A percentile compares a stretch with the other conserved stretches of the same genome.
Evolutionary conservation across 1,139 yeast species (phyloP).

Genomic region (Hyphopichia khmerensis): DNA sequence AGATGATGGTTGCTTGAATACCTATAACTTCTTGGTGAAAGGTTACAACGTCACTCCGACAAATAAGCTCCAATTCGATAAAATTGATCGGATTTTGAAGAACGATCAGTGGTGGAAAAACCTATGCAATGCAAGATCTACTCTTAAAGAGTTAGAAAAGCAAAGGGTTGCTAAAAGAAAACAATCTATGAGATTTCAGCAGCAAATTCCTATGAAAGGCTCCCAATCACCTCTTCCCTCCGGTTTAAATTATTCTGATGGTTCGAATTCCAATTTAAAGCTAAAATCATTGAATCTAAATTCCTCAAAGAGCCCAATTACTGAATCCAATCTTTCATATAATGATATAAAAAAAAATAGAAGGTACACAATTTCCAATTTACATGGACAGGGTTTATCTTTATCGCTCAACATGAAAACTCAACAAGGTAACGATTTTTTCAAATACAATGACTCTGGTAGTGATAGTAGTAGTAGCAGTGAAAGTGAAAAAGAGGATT

Average conservation of each 20-base stretch:
- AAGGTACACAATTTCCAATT: slow-evolving; percentile 52
- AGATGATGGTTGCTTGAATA: slow-evolving; percentile 54
- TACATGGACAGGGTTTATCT: slow-evolving; percentile 73
- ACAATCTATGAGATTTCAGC: slow-evolving; percentile 5
- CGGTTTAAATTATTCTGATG: background rate
- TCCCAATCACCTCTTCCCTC: background rate
- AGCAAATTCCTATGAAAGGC: background rate
- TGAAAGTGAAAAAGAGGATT: slow-evolving; percentile 27
- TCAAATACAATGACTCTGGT: slow-evolving; percentile 21
- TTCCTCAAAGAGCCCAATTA: slow-evolving; percentile 1
- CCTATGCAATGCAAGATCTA: slow-evolving; percentile 53
- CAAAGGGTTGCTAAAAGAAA: slow-evolving; percentile 15
- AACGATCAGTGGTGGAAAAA: slow-evolving; percentile 67
- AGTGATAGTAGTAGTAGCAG: slow-evolving; percentile 19
- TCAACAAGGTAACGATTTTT: slow-evolving; percentile 27
- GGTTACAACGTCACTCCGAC: slow-evolving; percentile 45
- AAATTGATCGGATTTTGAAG: slow-evolving; percentile 30
- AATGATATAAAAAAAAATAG: slow-evolving; percentile 25
- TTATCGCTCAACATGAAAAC: slow-evolving; percentile 67
- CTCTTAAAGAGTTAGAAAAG: slow-evolving; percentile 36
- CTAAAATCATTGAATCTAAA: background rate
- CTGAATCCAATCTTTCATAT: background rate
- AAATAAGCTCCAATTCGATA: slow-evolving; percentile 27
- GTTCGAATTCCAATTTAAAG: background rate
- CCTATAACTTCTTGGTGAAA: slow-evolving; percentile 74